Evolutionary conservation across 768 basidiomycete genomes (phyloP).

Genomic region (Amylocystis lapponica): DNA sequence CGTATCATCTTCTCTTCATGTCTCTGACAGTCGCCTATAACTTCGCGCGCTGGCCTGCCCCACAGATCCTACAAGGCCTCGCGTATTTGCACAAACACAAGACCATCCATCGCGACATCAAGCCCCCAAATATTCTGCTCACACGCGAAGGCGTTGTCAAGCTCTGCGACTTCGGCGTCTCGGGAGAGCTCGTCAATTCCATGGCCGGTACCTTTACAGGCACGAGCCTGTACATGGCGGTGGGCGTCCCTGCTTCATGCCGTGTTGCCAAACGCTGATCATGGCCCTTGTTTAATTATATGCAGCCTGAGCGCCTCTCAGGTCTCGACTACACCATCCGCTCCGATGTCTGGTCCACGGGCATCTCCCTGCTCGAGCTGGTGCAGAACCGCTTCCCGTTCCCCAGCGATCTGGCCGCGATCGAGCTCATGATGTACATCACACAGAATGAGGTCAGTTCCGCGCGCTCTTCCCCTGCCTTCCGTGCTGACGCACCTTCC

Average conservation of each 20-base stretch:
- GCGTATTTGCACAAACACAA: slow-evolving; percentile 85
- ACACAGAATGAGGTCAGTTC: slow-evolving; percentile 68
- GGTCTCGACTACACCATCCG: slow-evolving; percentile 91
- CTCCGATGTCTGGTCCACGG: slow-evolving; percentile 97
- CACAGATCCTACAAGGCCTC: slow-evolving; percentile 83
- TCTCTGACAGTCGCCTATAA: slow-evolving; percentile 2
- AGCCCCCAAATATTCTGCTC: slow-evolving; percentile 89
- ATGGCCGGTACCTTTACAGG: slow-evolving; percentile 95
- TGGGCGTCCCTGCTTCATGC: slow-evolving; percentile 38
- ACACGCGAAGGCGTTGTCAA: slow-evolving; percentile 88
- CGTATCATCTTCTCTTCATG: slow-evolving; percentile 22
- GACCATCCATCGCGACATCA: slow-evolving; percentile 96
- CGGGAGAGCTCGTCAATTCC: slow-evolving; percentile 89
- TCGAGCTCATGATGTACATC: slow-evolving; percentile 91
- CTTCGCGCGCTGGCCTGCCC: slow-evolving; percentile 7
- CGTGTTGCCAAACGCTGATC: not conserved
- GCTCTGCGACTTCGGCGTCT: slow-evolving; percentile 95
- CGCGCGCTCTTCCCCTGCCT: slow-evolving; percentile 11
- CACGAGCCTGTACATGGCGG: slow-evolving; percentile 98
- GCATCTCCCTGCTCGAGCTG: slow-evolving; percentile 90
- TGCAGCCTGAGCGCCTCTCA: slow-evolving; percentile 88
- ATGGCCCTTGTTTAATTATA: slow-evolving; percentile 1
- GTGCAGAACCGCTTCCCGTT: slow-evolving; percentile 95
- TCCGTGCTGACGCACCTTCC: slow-evolving; percentile 7
- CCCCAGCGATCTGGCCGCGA: slow-evolving; percentile 85